Conservation (phyloP, 2,329 filamentous ascomycete genomes). For the Fusarium circinatum region DNA sequence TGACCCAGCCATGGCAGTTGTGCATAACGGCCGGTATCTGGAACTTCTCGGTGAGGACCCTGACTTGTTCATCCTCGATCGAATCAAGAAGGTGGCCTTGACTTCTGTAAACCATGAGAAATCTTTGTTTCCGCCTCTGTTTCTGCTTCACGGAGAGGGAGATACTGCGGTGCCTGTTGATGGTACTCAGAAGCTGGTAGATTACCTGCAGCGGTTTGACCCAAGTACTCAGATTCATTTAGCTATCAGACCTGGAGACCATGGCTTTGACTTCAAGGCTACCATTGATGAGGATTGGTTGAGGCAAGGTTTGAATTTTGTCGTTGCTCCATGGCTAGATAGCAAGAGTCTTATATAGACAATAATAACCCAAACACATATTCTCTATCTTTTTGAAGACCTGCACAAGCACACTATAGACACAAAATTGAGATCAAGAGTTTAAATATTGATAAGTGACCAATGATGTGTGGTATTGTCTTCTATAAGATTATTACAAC, state of each 20-base stretch:
- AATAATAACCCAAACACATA: accelerated
- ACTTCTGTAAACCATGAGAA: accelerated
- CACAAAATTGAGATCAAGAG: background rate
- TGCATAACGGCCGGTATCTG: background rate
- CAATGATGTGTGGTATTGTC: accelerated
- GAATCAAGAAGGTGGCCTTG: no score
- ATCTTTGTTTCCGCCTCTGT: background rate
- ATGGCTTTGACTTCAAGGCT: background rate
- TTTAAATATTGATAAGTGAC: accelerated
- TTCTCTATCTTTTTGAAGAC: accelerated
- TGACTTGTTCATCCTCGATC: background rate
- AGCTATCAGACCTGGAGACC: background rate
- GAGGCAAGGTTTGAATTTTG: background rate
- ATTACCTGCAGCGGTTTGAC: background rate
- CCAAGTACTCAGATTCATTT: background rate
- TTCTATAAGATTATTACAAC: background rate
- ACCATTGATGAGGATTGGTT: background rate
- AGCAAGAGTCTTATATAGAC: background rate
- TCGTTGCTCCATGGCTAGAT: background rate
- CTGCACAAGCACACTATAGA: no score
- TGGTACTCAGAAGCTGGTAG: background rate
- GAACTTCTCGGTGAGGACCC: background rate
- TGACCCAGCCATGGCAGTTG: background rate
- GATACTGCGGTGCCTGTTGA: background rate
- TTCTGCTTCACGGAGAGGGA: background rate